phyloP scores from a whole-genome alignment of 2,329 filamentous ascomycete genomes.

The Nothopassalora personata region DNA sequence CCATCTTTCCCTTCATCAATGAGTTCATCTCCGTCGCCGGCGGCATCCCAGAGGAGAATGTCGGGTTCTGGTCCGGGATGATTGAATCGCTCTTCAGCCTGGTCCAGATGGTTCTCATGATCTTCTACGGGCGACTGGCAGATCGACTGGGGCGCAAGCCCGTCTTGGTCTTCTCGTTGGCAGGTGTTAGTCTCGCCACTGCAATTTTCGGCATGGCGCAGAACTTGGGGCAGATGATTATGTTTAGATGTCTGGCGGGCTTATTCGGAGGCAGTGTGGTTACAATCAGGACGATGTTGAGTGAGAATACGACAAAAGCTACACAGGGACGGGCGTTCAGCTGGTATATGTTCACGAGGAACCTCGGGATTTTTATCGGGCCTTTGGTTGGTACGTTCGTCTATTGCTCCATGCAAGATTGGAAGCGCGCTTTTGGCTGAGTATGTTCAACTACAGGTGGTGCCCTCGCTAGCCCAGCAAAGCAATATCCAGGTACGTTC shows the following conservation, averaged over 20 bases:
- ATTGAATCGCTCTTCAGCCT: conserved; percentile 67
- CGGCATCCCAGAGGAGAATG: conserved; percentile 55
- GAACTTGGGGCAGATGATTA: conserved; percentile 65
- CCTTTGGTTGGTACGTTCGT: conserved; percentile 50
- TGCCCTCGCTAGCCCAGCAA: conserved; percentile 60
- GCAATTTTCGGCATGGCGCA: conserved; percentile 64
- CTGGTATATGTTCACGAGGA: conserved; percentile 67
- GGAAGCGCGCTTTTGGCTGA: background rate
- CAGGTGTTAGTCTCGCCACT: conserved; percentile 58
- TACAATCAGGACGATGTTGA: conserved; percentile 70
- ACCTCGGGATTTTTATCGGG: conserved; percentile 68
- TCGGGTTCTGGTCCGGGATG: conserved; percentile 74
- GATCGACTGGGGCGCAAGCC: conserved; percentile 69
- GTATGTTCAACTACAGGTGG: conserved; percentile 48
- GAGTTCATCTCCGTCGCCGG: conserved; percentile 69
- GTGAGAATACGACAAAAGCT: conserved; percentile 62
- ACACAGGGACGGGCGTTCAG: conserved; percentile 70
- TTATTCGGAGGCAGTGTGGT: conserved; percentile 69
- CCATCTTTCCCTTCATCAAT: conserved; percentile 72
- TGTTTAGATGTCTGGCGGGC: conserved; percentile 65
- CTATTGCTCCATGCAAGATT: background rate
- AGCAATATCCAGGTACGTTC: conserved; percentile 58
- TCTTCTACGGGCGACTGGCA: conserved; percentile 63
- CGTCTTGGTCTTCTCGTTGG: conserved; percentile 61
- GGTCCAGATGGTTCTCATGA: conserved; percentile 74